Evolutionary conservation across 768 basidiomycete genomes (phyloP).

Genomic region (Tylopilus plumbeoviolaceoides): DNA sequence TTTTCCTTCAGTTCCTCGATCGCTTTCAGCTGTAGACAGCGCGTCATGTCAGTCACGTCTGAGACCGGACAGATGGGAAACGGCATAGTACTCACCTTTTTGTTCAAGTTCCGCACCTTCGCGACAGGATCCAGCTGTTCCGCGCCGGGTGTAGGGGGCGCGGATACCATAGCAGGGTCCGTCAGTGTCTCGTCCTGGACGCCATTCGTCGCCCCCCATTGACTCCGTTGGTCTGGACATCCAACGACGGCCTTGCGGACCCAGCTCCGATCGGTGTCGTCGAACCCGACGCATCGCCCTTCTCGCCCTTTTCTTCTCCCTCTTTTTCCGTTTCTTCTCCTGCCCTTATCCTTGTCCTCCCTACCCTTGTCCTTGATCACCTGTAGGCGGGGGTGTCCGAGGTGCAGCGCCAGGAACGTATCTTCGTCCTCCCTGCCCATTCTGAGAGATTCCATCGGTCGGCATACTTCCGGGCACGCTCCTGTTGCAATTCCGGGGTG

Average conservation of each 20-base stretch:
- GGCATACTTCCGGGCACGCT: conserved; percentile 49
- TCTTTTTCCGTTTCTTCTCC: conserved; percentile 47
- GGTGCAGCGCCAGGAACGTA: conserved; percentile 71
- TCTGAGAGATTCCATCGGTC: conserved; percentile 30
- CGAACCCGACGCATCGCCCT: conserved; percentile 21
- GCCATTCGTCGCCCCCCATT: conserved; percentile 12
- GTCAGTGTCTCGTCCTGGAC: conserved; percentile 6
- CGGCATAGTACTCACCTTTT: conserved; percentile 63
- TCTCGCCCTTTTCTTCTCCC: conserved; percentile 52
- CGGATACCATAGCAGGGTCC: conserved; percentile 21
- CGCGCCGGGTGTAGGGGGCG: conserved; percentile 51
- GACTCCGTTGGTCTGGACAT: conserved; percentile 31
- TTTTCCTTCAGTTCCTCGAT: conserved; percentile 98
- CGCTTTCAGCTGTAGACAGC: conserved; percentile 74
- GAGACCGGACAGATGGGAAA: not conserved
- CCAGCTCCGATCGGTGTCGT: conserved; percentile 27
- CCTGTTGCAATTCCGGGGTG: conserved; percentile 55
- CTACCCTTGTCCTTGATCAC: conserved; percentile 25
- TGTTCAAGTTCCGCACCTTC: conserved; percentile 89
- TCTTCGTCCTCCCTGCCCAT: conserved; percentile 32
- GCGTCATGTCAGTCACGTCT: not conserved
- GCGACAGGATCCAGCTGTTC: conserved; percentile 73
- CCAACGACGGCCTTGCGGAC: conserved; percentile 34
- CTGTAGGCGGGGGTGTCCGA: conserved; percentile 43
- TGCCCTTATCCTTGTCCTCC: conserved; percentile 19